Evolutionary conservation across 2,329 filamentous ascomycete genomes (phyloP).

Genomic region (Sporothrix curviconia): DNA sequence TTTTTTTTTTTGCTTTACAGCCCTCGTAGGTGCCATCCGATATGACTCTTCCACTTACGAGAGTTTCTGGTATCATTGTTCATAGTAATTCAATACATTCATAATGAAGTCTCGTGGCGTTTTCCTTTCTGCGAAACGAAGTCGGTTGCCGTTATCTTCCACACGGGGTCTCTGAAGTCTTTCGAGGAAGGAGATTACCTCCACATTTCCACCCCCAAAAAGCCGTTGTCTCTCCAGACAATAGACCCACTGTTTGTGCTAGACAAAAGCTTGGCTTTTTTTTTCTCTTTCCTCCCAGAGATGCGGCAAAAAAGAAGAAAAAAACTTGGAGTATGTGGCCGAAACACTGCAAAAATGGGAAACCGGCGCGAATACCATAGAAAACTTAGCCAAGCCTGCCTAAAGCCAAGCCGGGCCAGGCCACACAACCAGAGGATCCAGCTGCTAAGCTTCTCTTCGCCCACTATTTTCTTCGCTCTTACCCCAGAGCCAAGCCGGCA

Average conservation of each 20-base stretch:
- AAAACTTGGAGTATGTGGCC: neutral
- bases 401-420: neutral
- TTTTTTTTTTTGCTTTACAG: no score
- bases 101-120: neutral
- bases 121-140: no score
- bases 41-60: neutral
- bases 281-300: no score
- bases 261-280: neutral
- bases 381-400: neutral
- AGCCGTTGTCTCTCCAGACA: neutral
- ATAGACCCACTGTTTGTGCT: neutral
- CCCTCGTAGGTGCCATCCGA: no score
- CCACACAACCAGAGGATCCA: neutral
- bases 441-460: neutral
- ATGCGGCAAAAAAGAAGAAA: no score
- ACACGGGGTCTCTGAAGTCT: no score
- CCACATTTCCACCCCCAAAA: neutral
- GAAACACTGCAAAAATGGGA: neutral
- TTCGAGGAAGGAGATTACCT: neutral
- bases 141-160: no score
- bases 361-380: neutral
- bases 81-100: neutral
- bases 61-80: neutral
- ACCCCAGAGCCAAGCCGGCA: slow-evolving; percentile 12
- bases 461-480: neutral